phyloP scores from a whole-genome alignment of 176 grass and related monocot species.

The Microstegium vimineum region DNA sequence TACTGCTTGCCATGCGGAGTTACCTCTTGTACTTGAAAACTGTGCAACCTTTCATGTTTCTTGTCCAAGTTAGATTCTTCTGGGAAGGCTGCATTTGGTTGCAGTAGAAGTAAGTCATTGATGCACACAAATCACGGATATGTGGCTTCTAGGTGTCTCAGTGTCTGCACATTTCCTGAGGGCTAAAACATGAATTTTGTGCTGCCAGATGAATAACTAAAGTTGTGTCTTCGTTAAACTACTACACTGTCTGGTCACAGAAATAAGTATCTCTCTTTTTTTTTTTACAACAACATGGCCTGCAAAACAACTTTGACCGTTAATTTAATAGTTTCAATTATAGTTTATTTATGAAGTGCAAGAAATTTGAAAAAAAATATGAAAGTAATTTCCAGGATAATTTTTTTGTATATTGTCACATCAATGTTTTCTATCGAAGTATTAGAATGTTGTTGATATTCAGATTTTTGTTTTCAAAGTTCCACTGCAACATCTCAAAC shows the following conservation, averaged over 20 bases:
- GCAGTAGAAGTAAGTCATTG: background rate
- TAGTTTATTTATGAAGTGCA: background rate
- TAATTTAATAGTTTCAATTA: background rate
- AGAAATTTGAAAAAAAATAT: no score
- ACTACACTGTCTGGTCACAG: background rate
- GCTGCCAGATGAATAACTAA: background rate
- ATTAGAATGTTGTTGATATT: background rate
- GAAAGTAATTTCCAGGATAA: background rate
- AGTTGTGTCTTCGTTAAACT: background rate
- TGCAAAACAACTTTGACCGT: background rate
- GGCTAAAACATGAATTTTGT: background rate
- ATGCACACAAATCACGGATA: background rate
- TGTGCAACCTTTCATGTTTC: background rate
- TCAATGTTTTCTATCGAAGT: background rate
- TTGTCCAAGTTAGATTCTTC: background rate
- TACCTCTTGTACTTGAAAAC: background rate
- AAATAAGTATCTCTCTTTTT: background rate
- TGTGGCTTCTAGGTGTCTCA: background rate
- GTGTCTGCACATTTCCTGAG: background rate
- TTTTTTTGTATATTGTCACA: background rate
- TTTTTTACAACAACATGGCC: background rate
- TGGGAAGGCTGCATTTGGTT: background rate
- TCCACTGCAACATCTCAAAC: background rate
- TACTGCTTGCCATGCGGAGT: background rate
- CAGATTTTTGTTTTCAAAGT: background rate